These are phyloP conservation scores for Candida dubliniensis DNA, from an alignment of 1,139 yeast species.

Conservation along the genomic window DNA sequence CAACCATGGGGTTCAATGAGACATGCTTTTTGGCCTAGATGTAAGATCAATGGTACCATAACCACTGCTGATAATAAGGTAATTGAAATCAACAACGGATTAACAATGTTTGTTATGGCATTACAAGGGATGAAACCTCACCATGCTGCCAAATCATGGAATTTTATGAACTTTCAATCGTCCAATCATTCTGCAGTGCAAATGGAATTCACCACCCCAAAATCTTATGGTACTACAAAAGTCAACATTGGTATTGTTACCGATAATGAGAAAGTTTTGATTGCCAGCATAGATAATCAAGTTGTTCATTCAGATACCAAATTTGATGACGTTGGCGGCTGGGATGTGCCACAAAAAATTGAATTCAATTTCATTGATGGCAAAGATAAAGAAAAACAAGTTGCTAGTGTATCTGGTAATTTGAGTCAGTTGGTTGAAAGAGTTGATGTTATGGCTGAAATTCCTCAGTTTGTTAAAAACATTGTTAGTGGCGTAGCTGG, in stretches of 20 bases:
- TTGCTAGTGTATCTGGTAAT: slow-evolving; percentile 52
- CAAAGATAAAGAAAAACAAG: slow-evolving; percentile 44
- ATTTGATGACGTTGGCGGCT: slow-evolving; percentile 79
- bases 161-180: slow-evolving; percentile 87
- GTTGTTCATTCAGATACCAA: slow-evolving; percentile 60
- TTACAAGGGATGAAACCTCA: slow-evolving; percentile 99
- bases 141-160: slow-evolving; percentile 97
- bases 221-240: slow-evolving; percentile 77
- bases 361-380: slow-evolving; percentile 56
- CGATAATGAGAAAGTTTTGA: slow-evolving; percentile 59
- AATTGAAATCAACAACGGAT: slow-evolving; percentile 46
- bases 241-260: slow-evolving; percentile 80
- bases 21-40: slow-evolving; percentile 95
- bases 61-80: slow-evolving; percentile 23
- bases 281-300: slow-evolving; percentile 66
- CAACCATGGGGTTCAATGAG: slow-evolving; percentile 98
- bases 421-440: slow-evolving; percentile 71
- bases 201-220: slow-evolving; percentile 96
- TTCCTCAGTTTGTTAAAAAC: slow-evolving; percentile 89
- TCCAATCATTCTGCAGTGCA: slow-evolving; percentile 70
- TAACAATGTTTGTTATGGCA: slow-evolving; percentile 94
- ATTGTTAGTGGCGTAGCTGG: slow-evolving; percentile 95
- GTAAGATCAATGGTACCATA: slow-evolving; percentile 65
- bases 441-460: slow-evolving; percentile 96
- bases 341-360: slow-evolving; percentile 82